Percentiles rank a stretch among this genome's conserved stretches.
Evolutionary conservation across 176 grass and related monocot species (phyloP).

Genomic region (Microstegium vimineum): DNA sequence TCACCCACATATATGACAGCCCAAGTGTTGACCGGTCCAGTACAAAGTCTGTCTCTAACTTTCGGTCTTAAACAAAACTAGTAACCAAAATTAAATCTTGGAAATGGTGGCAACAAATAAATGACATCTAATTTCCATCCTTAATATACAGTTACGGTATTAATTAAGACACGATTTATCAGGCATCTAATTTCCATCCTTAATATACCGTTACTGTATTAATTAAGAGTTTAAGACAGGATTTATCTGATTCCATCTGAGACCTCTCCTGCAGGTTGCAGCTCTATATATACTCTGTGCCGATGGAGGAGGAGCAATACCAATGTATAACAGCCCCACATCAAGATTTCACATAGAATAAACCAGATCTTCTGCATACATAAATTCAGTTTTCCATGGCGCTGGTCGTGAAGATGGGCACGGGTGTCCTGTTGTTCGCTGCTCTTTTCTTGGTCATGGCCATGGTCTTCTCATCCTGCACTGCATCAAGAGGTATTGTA

Average conservation of each 20-base stretch:
- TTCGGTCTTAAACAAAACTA: no score
- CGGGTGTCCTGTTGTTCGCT: not conserved
- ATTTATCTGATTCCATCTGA: not conserved
- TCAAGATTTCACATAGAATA: not conserved
- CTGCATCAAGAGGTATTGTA: not conserved
- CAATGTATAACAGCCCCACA: not conserved
- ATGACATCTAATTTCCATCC: not conserved
- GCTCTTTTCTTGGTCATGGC: not conserved
- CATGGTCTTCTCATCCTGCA: not conserved
- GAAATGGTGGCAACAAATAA: not conserved
- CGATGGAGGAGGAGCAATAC: not conserved
- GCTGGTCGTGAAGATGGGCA: not conserved
- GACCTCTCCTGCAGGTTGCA: no score
- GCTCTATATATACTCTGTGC: not conserved
- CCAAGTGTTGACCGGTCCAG: no score
- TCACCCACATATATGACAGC: no score
- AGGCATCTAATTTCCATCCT: no score
- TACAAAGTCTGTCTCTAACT: no score
- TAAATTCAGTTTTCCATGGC: not conserved
- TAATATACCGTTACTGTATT: no score
- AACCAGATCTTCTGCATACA: not conserved
- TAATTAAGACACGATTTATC: not conserved
- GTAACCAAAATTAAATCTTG: not conserved
- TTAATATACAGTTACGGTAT: no score
- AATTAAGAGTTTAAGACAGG: no score